A percentile compares a stretch with the other conserved stretches of the same genome.
Conservation (phyloP, 441 rosid genomes). For the Gossypium trilobum region DNA sequence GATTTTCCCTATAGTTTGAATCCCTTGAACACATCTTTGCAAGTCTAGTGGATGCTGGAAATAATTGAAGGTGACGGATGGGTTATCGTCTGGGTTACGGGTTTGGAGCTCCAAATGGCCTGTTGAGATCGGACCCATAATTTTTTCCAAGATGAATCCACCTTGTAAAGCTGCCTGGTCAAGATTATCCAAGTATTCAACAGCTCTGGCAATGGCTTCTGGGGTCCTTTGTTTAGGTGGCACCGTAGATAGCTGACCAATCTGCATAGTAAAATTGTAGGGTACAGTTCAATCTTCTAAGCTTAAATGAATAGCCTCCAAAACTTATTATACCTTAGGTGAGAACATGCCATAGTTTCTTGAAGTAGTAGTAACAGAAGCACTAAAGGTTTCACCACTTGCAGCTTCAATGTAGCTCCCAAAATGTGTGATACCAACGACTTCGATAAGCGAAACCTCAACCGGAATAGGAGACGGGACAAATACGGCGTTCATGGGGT, state of each 20-base stretch:
- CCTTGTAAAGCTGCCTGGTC: conserved; percentile 44
- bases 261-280: conserved; percentile 16
- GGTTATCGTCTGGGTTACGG: conserved; percentile 50
- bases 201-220: conserved; percentile 38
- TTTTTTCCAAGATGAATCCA: conserved; percentile 67
- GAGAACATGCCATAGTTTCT: conserved; percentile 66
- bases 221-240: conserved; percentile 35
- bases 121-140: conserved; percentile 59
- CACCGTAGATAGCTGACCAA: conserved; percentile 31
- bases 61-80: conserved; percentile 72
- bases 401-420: conserved; percentile 78
- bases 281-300: not conserved
- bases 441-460: conserved; percentile 70
- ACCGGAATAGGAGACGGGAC: conserved; percentile 73
- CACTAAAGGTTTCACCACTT: conserved; percentile 50
- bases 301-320: not conserved
- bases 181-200: conserved; percentile 33
- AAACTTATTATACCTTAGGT: conserved; percentile 33
- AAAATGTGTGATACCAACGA: conserved; percentile 63
- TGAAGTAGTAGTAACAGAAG: conserved; percentile 22
- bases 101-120: conserved; percentile 62
- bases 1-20: conserved; percentile 45
- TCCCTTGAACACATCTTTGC: conserved; percentile 56
- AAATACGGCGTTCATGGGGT: conserved; percentile 76
- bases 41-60: conserved; percentile 54